Conservation (phyloP, 208 protist species). For the Leishmania major region DNA sequence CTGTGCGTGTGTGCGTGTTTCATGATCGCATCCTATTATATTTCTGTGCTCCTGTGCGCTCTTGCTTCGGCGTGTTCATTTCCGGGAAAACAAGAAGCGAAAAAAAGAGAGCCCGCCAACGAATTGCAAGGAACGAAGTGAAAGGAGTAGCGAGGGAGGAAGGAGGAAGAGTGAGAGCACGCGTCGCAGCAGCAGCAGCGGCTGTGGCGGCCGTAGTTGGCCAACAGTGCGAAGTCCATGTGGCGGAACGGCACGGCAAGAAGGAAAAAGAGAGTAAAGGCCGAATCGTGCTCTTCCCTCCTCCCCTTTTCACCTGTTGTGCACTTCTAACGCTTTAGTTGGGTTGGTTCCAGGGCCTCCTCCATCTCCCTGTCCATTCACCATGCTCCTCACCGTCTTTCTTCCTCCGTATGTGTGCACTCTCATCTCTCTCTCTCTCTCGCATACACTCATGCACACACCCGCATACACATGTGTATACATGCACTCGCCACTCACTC, state of each 20-base stretch:
- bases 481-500: neutral
- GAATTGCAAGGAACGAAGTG: neutral
- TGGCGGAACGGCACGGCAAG: neutral
- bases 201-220: neutral
- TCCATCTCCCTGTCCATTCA: constrained; percentile 2
- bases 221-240: neutral
- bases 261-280: neutral
- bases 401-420: neutral
- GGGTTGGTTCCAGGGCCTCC: neutral
- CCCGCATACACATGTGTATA: neutral
- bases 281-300: neutral
- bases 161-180: too few relatives aligned
- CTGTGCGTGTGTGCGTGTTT: constrained; percentile 2
- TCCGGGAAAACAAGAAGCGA: neutral
- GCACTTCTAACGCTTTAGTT: neutral
- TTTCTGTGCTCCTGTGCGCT: neutral
- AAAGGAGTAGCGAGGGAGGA: neutral
- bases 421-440: neutral
- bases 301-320: neutral
- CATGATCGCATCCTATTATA: neutral
- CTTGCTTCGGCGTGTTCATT: neutral
- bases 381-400: neutral
- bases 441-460: neutral
- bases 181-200: neutral
- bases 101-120: too few relatives aligned